Evolutionary conservation across 192 early-diverging fungal species (phyloP), one percentile per base, ranked within the genome.

Genomic region (Podila verticillata): DNA sequence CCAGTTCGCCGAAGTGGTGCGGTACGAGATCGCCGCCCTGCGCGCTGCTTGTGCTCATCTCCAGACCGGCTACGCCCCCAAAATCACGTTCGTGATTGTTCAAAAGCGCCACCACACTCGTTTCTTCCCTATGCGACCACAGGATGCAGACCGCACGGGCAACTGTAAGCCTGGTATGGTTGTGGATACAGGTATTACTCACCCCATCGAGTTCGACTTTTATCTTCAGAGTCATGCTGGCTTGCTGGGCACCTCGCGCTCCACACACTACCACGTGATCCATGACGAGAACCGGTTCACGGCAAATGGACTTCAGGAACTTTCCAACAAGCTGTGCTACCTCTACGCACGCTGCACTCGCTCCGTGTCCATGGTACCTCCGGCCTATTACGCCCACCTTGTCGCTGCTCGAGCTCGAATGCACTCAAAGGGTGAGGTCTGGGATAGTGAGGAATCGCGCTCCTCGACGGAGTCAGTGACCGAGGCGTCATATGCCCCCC

Each of bases 361-460:
- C 26, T 88, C 92, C 0, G 96, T 99, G 1, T 95, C 93, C 4
- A 83, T 99, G 63, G 82, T 91, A 0, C 95, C 96, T 7, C 94
- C 96, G 0, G 96, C 92, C 1, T 99, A 97, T 85, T 97, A 98
- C 70, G 96, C 96, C 5, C 93, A 98, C 83, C 78, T 97, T 17
- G 91, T 97, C 6, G 93, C 94, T 15, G 90, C 89, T n/a, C 85
- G 95, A 20, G 96, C 95, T 1, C 89, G 95, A 48, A 96, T 93
- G 89, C 97, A 97, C 71, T 82, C 87, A 6, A 83, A 84, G 15
- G 92, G 91, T 9, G 91, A 92, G 19, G 44, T 66, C 22, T 88
- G 82, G 77, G n/a, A n/a, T n/a, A n/a, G n/a, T n/a, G n/a, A n/a
- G n/a, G n/a, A n/a, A n/a, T n/a, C n/a, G n/a, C n/a, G n/a, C n/a